Evolutionary conservation across 129 eudicot species (phyloP), one percentile per base, ranked within the genome.

Genomic region (Helianthus annuus): DNA sequence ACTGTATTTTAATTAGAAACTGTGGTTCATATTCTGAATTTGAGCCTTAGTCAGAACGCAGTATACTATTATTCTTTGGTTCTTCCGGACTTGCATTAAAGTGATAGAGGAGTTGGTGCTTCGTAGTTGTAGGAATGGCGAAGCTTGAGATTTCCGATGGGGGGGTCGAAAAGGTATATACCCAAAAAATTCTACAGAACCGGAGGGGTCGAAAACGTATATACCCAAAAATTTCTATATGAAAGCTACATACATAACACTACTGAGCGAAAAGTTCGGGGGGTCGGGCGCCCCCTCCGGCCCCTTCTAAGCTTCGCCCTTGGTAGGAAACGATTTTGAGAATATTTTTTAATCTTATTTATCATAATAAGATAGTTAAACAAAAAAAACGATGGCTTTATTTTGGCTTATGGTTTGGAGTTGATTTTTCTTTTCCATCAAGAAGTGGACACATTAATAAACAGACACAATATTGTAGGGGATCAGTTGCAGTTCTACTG

Each of bases 61-160:
- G 13, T 46, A 57, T 59, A 1, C 2, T 16, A 48, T 44, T 15
- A 29, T 45, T 19, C 22, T 19, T 19, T 19, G 16, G 8, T 45
- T 59, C 60, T 46, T 72, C 16, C 48, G 16, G 8, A 48, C 11
- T 27, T 36, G 48, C 27, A 39, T 48, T 49, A 38, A 73, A 38
- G 62, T n/a, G 14, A 73, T 73, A 63, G 64, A 73, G 34, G n/a
- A 27, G 11, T 53, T 56, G 2, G 75, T 55, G 19, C 36, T 6
- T 55, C 65, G 39, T 70, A 70, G 17, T 15, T 29, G 42, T 52
- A 69, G 64, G n/a, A 69, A 69, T n/a, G n/a, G n/a, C n/a, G n/a
- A n/a, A n/a, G n/a, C n/a, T n/a, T n/a, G n/a, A n/a, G n/a, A n/a
- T n/a, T n/a, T n/a, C n/a, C n/a, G n/a, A n/a, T n/a, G n/a, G n/a